Percentiles rank a stretch among this genome's conserved stretches.
Evolutionary conservation across 768 basidiomycete genomes (phyloP).

Genomic region (Candolleomyces eurysporus): DNA sequence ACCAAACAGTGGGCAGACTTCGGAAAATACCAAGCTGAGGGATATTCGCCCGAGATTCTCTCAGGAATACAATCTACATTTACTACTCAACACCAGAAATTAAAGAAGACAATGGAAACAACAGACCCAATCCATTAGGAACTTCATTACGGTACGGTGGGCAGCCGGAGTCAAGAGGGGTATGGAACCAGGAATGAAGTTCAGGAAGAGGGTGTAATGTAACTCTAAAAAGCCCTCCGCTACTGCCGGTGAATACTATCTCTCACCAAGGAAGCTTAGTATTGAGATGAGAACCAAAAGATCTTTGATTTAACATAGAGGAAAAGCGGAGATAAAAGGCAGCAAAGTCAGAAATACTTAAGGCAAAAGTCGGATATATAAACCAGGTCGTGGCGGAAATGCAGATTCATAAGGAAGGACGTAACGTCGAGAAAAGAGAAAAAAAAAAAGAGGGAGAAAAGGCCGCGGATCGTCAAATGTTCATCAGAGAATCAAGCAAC

Average conservation of each 20-base stretch:
- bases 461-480: constrained; percentile 17
- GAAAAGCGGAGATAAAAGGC: constrained; percentile 19
- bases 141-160: constrained; percentile 2
- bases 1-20: background rate
- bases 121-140: background rate
- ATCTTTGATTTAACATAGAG: constrained; percentile 39
- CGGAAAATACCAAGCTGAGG: background rate
- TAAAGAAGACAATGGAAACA: background rate
- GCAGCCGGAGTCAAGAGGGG: background rate
- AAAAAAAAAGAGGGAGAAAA: constrained; percentile 14
- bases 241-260: constrained; percentile 8
- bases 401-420: constrained; percentile 33
- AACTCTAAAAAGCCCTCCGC: constrained; percentile 4
- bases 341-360: constrained; percentile 21
- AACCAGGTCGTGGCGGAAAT: constrained; percentile 40
- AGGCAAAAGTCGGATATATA: constrained; percentile 43
- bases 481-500: constrained; percentile 82
- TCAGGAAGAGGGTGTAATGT: background rate
- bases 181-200: constrained; percentile 4
- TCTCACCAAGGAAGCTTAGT: constrained; percentile 10
- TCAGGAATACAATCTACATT: background rate
- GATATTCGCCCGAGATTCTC: background rate
- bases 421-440: constrained; percentile 9
- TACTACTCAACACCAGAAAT: background rate
- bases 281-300: constrained; percentile 25